A percentile compares a stretch with the other conserved stretches of the same genome.
These are phyloP conservation scores for Fagus sylvatica DNA, from an alignment of 306 rosid species.

Conservation along the genomic window DNA sequence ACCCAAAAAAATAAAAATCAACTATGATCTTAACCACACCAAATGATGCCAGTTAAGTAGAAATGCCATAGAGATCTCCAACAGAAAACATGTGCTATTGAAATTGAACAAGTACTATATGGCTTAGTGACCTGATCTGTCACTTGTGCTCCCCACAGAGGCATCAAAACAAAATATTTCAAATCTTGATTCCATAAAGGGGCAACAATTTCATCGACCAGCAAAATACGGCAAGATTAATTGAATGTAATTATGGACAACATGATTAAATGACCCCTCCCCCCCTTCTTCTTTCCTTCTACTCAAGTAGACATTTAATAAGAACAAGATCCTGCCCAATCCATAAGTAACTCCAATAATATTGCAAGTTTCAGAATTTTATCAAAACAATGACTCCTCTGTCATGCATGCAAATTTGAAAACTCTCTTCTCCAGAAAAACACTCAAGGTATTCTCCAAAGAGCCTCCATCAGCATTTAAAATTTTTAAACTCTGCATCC, in stretches of 20 bases:
- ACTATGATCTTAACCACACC: neutral
- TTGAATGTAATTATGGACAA: too few relatives aligned
- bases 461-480: conserved; percentile 36
- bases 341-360: conserved; percentile 22
- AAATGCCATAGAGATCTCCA: conserved; percentile 3
- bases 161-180: neutral
- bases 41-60: neutral
- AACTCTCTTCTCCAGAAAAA: conserved; percentile 27
- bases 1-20: neutral
- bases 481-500: conserved; percentile 31
- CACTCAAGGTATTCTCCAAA: conserved; percentile 35
- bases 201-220: conserved; percentile 22
- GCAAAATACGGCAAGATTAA: neutral
- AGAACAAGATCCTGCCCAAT: conserved; percentile 17
- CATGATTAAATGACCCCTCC: neutral
- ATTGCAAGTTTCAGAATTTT: conserved; percentile 21
- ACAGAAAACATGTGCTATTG: neutral
- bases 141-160: conserved; percentile 8
- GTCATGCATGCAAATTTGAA: conserved; percentile 17
- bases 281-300: neutral
- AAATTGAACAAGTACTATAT: conserved; percentile 6
- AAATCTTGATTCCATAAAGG: conserved; percentile 2
- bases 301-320: neutral
- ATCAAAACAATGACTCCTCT: conserved; percentile 33
- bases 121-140: neutral